Evolutionary conservation across 2,329 filamentous ascomycete genomes (phyloP).

Genomic region (Corniculantispora saksenae): DNA sequence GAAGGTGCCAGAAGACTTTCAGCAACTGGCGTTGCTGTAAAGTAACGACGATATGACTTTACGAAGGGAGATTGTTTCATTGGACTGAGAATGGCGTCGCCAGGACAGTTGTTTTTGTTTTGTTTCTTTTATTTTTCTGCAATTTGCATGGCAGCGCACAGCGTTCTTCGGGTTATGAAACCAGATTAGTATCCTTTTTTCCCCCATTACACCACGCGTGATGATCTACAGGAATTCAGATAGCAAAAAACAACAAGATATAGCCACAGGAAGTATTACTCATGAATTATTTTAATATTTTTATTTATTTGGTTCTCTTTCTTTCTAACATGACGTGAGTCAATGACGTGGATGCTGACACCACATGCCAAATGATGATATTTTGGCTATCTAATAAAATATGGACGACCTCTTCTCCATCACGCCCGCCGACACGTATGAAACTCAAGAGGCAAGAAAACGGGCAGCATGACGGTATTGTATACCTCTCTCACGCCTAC

Average conservation of each 20-base stretch:
- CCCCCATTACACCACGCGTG: too few relatives aligned
- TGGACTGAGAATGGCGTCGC: neutral
- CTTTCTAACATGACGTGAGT: too few relatives aligned
- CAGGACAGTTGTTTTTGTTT: too few relatives aligned
- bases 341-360: neutral
- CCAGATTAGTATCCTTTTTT: too few relatives aligned
- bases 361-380: neutral
- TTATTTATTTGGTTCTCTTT: too few relatives aligned
- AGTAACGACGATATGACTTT: neutral
- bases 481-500: neutral
- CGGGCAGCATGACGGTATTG: neutral
- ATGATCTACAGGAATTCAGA: too few relatives aligned
- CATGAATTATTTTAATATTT: too few relatives aligned
- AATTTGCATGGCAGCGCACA: too few relatives aligned
- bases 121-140: too few relatives aligned
- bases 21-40: neutral
- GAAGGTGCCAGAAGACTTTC: constrained; percentile 51
- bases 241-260: too few relatives aligned
- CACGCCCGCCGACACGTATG: neutral
- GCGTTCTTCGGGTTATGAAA: too few relatives aligned
- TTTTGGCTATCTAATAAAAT: neutral
- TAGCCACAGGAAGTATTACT: too few relatives aligned
- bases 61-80: neutral
- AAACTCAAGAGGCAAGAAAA: neutral
- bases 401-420: neutral